Evolutionary conservation across 2,329 filamentous ascomycete species (phyloP), one percentile per base, ranked within the genome.

Genomic region (Myrmaecium sp.): DNA sequence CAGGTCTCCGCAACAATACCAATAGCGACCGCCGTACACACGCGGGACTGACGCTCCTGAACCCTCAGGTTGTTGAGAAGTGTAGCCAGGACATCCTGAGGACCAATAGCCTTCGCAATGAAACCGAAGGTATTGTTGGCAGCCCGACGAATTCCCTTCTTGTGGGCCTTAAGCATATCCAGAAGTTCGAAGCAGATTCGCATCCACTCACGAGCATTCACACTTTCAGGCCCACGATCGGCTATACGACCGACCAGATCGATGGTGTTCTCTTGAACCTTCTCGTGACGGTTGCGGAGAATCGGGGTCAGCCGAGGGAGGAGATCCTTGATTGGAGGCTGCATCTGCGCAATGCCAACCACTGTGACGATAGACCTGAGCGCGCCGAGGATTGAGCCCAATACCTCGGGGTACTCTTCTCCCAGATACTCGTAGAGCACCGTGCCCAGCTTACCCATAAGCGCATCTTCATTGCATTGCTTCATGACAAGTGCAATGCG

Each of bases 111-210:
- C 58, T 98, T 98, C 49, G 89, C 89, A 44, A 98, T 98, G 66
- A 94, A 98, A 51, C 89, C 89, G 44, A 98, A 98, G 0, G 89
- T 98, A 62, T 98, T 98, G 69, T 98, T 98, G 41, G 89, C 91
- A 13, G 89, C 89, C 52, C 89, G 77, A 37, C 89, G 79, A 40
- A 98, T 98, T 37, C 89, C 91, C 66, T 98, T 98, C 60, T 98
- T 98, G 64, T 98, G 89, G 5, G 89, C 89, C 57, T 98, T 98
- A 44, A 98, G 69, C 89, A 98, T 98, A 56, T 98, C 89, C 16
- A 98, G 71, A 28, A 98, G 64, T 59, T 98, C 89, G 54, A 98
- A 98, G 58, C 89, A 98, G 51, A 98, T 98, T 49, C 89, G 75
- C 91, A 98, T 98, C 89, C 89, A 98, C 55, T 98, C 89, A 44